Evolutionary conservation across 129 eudicot species (phyloP), one percentile per base, ranked within the genome.

Genomic region (Sambucus nigra): DNA sequence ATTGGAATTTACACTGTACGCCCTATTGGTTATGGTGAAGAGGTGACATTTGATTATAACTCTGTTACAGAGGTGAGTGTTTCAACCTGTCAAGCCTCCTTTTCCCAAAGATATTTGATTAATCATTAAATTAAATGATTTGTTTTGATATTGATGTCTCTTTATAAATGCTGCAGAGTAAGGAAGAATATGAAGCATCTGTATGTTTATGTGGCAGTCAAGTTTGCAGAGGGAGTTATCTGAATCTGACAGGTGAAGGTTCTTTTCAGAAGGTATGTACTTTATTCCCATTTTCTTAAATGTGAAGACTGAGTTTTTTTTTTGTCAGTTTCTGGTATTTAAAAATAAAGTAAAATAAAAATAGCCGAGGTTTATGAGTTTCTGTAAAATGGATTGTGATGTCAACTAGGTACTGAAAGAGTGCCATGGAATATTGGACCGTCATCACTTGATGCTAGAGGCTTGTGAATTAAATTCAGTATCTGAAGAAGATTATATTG

Each of bases 171-270:
- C 21, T 69, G 16, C 76, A 91, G 99, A 91, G 99, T 66, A 91
- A 91, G 69, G 99, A 91, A 67, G 99, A 91, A 70, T 85, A 86
- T 46, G 99, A 91, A 69, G 99, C 95, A 23, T 91, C 99, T 59
- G 95, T 91, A 47, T 91, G 99, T 66, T 73, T 91, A 64, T 91
- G 99, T 55, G 99, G 99, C 28, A 85, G 87, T 69, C 95, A 85
- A 68, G 94, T 85, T 62, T 91, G 99, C 71, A 84, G 99, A 57
- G 99, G 99, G 64, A 91, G 99, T 72, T 91, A 85, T 64, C 57
- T 91, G 49, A 91, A 91, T 76, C 68, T 91, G 22, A 86, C 95
- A 0, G 95, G 99, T 27, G 95, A 91, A 76, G 99, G 95, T 61
- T 94, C 95, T 53, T 91, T 65, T 61, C 94, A 79, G 54, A 91